Evolutionary conservation across 345 rosid genomes (phyloP), one percentile per base, ranked within the genome.

Genomic region (Euclidium syriacum): DNA sequence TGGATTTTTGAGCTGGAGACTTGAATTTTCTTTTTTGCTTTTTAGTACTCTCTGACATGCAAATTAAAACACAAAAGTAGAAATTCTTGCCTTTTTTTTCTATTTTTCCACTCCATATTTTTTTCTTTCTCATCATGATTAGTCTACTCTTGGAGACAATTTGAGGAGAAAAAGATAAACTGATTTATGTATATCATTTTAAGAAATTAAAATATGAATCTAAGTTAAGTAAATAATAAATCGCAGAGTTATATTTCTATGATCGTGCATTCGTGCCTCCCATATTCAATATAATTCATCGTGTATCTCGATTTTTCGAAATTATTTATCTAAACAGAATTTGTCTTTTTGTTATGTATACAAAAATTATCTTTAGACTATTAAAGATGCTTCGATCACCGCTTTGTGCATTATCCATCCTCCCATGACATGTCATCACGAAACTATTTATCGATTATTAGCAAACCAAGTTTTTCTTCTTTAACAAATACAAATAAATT

Each of bases 1-100:
- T 58, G 72, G 59, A 40, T 22, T 49, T 12, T 58, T 68, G 36
- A 58, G 59, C 51, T 48, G 59, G 58, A 58, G 64, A 36, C 49
- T 57, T 48, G 50, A 38, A 34, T 43, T 34, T 54, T 26, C 3
- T 18, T 29, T 18, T 29, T 52, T 64, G 10, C n/a, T 26, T 63
- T 42, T 29, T 29, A 24, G 0, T 14, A 39, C 27, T 58, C 0
- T 19, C 10, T 64, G 39, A 40, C 60, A 41, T 52, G 60, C 42
- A 64, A 20, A 7, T 4, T 2, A 9, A 46, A 42, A 32, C 10
- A 20, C 5, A 32, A 30, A 7, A 7, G 23, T 18, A 19, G 12
- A 38, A 27, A 58, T 1, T 30, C 10, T 10, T 35, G 9, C 34
- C 4, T 42, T n/a, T n/a, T 47, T 58, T 43, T 20, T 30, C 22